These are phyloP conservation scores for Brasenia schreberi DNA, from an alignment of 164 flowering plant species.

Conservation along the genomic window DNA sequence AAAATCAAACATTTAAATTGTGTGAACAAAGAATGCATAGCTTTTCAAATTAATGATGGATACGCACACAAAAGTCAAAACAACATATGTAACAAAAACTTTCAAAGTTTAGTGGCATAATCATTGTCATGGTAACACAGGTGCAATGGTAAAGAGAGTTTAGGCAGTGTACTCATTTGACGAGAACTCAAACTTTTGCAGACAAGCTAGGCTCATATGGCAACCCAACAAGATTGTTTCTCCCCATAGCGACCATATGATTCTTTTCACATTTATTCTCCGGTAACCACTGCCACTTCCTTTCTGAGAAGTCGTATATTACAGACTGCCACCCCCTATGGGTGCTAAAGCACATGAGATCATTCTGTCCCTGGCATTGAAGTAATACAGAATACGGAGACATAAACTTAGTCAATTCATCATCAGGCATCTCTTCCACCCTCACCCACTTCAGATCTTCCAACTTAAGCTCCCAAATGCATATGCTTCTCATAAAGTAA, in stretches of 20 bases:
- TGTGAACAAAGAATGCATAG: background rate
- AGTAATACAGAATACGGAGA: slow-evolving; percentile 15
- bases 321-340: slow-evolving; percentile 22
- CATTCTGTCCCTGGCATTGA: slow-evolving; percentile 20
- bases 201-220: slow-evolving; percentile 18
- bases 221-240: slow-evolving; percentile 14
- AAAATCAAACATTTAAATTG: too few species aligned
- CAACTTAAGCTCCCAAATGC: slow-evolving; percentile 18
- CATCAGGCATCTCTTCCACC: slow-evolving; percentile 16
- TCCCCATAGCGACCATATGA: slow-evolving; percentile 12
- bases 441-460: slow-evolving; percentile 14
- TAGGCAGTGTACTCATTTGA: background rate
- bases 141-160: background rate
- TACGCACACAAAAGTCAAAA: background rate
- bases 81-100: background rate
- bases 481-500: slow-evolving; percentile 17
- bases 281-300: slow-evolving; percentile 11
- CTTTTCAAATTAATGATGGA: too few species aligned
- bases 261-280: slow-evolving; percentile 11
- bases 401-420: slow-evolving; percentile 14
- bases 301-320: slow-evolving; percentile 11
- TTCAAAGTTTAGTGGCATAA: background rate
- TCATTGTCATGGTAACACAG: background rate
- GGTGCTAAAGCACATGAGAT: slow-evolving; percentile 19
- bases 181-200: slow-evolving; percentile 9